Percentiles rank a stretch among this genome's conserved stretches.
Conservation (phyloP, 2,329 filamentous ascomycete species). For the Ascochyta koolunga region DNA sequence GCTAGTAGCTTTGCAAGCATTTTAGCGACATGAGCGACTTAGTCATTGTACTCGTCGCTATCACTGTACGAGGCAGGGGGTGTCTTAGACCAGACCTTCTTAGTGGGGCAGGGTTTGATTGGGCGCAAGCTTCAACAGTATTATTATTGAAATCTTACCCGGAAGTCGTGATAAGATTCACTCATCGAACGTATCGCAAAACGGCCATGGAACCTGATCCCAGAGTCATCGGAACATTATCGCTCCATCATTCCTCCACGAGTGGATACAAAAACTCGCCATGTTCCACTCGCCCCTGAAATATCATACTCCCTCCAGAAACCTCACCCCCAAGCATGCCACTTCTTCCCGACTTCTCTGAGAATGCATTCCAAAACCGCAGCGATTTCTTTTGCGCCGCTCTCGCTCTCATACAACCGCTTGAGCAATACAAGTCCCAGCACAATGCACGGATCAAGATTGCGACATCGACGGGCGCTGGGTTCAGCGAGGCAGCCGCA, state of each 20-base stretch:
- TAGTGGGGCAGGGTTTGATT: no score
- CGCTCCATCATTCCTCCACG: neutral
- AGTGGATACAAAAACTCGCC: neutral
- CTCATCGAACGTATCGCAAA: neutral
- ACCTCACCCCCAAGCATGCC: conserved; percentile 14
- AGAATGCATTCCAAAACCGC: conserved; percentile 18
- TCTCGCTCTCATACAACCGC: conserved; percentile 16
- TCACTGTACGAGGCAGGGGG: no score
- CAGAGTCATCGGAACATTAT: neutral
- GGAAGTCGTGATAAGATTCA: neutral
- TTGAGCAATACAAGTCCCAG: conserved; percentile 22
- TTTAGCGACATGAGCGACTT: no score
- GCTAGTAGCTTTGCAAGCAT: no score
- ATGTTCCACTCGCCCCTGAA: neutral
- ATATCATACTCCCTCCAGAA: neutral
- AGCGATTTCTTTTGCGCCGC: conserved; percentile 15
- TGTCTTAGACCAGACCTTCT: no score
- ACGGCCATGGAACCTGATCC: neutral
- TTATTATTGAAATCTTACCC: neutral
- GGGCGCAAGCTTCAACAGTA: no score
- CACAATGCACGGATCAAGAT: conserved; percentile 22
- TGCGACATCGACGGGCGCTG: conserved; percentile 21
- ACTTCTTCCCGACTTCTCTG: conserved; percentile 20
- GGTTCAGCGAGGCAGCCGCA: conserved; percentile 26
- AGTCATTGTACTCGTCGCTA: no score